These are phyloP conservation scores for Ophiostoma quercus DNA, from an alignment of 2,329 filamentous ascomycete genomes.

Conservation along the genomic window DNA sequence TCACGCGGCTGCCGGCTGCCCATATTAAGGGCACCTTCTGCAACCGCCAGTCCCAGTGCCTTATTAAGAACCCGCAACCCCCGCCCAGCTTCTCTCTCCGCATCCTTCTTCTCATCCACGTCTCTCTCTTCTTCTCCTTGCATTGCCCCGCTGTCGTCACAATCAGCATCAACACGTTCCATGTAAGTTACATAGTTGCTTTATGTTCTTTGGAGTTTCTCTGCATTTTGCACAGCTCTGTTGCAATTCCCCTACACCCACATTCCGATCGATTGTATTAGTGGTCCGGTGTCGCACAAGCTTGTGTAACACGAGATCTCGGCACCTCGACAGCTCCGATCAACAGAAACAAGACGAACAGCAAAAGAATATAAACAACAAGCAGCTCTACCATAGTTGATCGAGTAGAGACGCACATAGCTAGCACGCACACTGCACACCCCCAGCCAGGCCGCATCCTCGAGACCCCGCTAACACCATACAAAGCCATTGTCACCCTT, in stretches of 20 bases:
- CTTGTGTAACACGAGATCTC: slow-evolving; percentile 11
- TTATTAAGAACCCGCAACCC: slow-evolving; percentile 24
- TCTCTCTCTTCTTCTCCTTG: slow-evolving; percentile 13
- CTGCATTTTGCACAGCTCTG: background rate
- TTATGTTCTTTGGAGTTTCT: background rate
- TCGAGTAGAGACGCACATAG: background rate
- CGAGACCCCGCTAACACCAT: slow-evolving; percentile 11
- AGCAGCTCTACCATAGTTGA: background rate
- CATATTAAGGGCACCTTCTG: slow-evolving; percentile 17
- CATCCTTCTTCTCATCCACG: slow-evolving; percentile 12
- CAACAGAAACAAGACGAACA: background rate
- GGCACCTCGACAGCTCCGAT: slow-evolving; percentile 3
- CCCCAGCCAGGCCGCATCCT: background rate
- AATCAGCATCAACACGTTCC: slow-evolving; percentile 16
- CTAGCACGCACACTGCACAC: background rate
- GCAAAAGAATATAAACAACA: too few species aligned
- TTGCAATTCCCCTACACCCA: background rate
- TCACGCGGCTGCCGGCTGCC: slow-evolving; percentile 21
- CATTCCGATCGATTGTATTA: background rate
- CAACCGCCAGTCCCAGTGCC: slow-evolving; percentile 14
- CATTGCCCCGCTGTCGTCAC: slow-evolving; percentile 27
- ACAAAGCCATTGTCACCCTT: slow-evolving; percentile 19
- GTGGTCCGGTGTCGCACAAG: slow-evolving; percentile 11
- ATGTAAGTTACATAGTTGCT: slow-evolving; percentile 17
- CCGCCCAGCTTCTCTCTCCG: slow-evolving; percentile 20